Percentiles rank a stretch among this genome's conserved stretches.
Evolutionary conservation across 371 early-diverging fungal genomes (phyloP).

Genomic region (Dentiscutata heterogama): DNA sequence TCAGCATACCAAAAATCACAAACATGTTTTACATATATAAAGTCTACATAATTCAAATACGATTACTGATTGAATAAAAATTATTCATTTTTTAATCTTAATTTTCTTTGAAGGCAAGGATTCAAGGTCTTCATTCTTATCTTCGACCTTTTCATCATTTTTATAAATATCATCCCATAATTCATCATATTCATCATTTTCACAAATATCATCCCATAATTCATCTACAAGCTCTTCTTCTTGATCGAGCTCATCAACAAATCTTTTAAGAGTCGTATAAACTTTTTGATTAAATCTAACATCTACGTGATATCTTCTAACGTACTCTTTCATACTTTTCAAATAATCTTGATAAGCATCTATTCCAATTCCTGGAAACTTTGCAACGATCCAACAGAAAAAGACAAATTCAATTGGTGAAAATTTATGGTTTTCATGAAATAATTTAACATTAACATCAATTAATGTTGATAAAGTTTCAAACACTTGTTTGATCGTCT

Average conservation of each 20-base stretch:
- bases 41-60: no score
- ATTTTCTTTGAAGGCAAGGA: no score
- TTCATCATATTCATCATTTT: no score
- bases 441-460: constrained; percentile 15
- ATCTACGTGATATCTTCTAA: constrained; percentile 35
- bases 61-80: no score
- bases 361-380: constrained; percentile 5
- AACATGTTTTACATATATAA: no score
- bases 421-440: constrained; percentile 25
- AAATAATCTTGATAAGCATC: constrained; percentile 32
- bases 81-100: no score
- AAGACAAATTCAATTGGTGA: constrained; percentile 47
- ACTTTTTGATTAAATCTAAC: constrained; percentile 40
- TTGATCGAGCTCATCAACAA: neutral
- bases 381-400: constrained; percentile 42
- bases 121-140: no score
- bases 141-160: no score
- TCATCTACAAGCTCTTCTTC: neutral
- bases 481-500: constrained; percentile 8
- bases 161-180: no score
- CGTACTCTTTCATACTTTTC: constrained; percentile 43
- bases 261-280: constrained; percentile 26
- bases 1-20: no score
- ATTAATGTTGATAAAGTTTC: constrained; percentile 27
- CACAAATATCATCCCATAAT: no score